Percentiles rank a stretch among this genome's conserved stretches.
Conservation (phyloP, 805 yeast species). For the Ogataea dorogensis region DNA sequence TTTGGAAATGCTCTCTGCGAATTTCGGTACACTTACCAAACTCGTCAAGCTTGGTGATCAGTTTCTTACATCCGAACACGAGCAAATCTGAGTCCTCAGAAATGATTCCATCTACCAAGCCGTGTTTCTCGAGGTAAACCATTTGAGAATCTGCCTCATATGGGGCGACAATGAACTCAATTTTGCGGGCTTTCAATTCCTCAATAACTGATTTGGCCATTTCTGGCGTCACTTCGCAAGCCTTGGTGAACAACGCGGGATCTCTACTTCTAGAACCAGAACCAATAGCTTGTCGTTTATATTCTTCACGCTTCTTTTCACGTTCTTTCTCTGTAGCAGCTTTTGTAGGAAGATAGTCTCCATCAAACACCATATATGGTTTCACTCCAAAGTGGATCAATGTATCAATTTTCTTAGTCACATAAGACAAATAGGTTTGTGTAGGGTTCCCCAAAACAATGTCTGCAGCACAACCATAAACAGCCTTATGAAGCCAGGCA, state of each 20-base stretch:
- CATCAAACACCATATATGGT: conserved; percentile 92
- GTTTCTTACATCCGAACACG: conserved; percentile 75
- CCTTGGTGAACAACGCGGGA: conserved; percentile 67
- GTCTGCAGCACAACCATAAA: conserved; percentile 79
- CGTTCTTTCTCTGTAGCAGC: conserved; percentile 69
- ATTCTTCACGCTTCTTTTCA: conserved; percentile 52
- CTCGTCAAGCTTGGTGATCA: conserved; percentile 82
- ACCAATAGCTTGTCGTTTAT: conserved; percentile 41
- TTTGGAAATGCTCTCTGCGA: conserved; percentile 49
- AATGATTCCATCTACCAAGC: conserved; percentile 77
- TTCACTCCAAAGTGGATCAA: conserved; percentile 63
- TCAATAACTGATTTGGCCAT: conserved; percentile 88
- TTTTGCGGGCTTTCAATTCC: conserved; percentile 53
- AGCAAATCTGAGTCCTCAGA: conserved; percentile 94
- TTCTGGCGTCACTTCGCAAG: conserved; percentile 83
- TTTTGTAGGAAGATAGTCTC: conserved; percentile 81
- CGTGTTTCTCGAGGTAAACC: conserved; percentile 78
- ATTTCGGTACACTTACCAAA: conserved; percentile 68
- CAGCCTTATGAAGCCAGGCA: conserved; percentile 93
- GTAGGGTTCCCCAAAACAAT: conserved; percentile 72
- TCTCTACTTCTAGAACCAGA: conserved; percentile 48
- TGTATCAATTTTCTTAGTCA: conserved; percentile 65
- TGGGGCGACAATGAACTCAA: conserved; percentile 89
- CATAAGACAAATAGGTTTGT: conserved; percentile 64
- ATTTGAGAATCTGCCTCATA: conserved; percentile 98